Conservation (phyloP, 768 basidiomycete species). For the Hericium coralloides region DNA sequence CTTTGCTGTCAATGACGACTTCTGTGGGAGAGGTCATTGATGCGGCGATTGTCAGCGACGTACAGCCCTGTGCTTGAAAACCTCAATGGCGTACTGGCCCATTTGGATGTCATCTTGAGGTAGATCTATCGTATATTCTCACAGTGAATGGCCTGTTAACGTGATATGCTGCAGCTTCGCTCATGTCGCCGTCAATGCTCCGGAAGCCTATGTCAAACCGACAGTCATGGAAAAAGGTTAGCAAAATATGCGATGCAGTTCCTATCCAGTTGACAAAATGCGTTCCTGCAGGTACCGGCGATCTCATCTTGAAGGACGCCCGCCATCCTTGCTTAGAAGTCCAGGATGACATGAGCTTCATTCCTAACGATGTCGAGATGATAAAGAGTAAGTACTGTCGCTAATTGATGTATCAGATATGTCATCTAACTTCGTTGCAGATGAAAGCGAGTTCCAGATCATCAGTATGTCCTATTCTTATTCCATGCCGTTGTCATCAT, state of each 20-base stretch:
- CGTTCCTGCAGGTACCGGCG: slow-evolving; percentile 54
- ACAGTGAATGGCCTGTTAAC: background rate
- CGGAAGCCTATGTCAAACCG: slow-evolving; percentile 85
- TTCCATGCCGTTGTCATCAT: background rate
- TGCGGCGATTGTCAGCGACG: slow-evolving; percentile 48
- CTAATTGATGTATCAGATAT: background rate
- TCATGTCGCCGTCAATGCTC: slow-evolving; percentile 81
- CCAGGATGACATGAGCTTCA: slow-evolving; percentile 92
- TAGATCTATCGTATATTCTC: slow-evolving; percentile 17
- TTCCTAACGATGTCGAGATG: slow-evolving; percentile 94
- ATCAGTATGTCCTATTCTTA: slow-evolving; percentile 50
- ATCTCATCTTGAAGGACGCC: slow-evolving; percentile 73
- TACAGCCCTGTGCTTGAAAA: slow-evolving; percentile 85
- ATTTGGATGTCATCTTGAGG: slow-evolving; percentile 90
- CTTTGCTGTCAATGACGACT: background rate
- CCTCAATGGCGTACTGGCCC: slow-evolving; percentile 76
- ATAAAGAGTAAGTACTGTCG: slow-evolving; percentile 49
- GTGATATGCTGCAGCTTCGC: slow-evolving; percentile 55
- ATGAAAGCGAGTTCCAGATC: slow-evolving; percentile 87
- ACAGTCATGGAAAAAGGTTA: slow-evolving; percentile 67
- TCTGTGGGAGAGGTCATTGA: background rate
- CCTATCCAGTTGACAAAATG: background rate
- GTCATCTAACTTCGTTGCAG: slow-evolving; percentile 25
- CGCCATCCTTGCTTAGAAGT: slow-evolving; percentile 96
- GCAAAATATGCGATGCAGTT: background rate